Percentiles rank a stretch among this genome's conserved stretches.
phyloP scores from a whole-genome alignment of 1,284 basidiomycete species.

The Pascua sp. region DNA sequence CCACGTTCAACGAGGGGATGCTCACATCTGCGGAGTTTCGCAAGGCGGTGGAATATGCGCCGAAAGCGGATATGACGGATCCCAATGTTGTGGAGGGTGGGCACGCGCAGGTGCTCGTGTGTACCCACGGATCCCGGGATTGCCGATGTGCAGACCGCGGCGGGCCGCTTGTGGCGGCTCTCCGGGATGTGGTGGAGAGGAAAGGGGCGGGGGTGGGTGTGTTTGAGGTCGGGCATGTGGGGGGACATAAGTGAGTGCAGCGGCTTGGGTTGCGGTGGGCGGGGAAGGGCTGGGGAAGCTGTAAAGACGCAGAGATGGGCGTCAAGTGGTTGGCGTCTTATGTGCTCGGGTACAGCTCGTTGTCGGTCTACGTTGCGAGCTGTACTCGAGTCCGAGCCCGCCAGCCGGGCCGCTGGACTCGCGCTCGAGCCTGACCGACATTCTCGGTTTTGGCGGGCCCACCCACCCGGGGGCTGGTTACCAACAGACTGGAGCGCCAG shows the following conservation, averaged over 20 bases:
- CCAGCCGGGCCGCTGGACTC: no score
- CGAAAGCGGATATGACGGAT: slow-evolving; percentile 2
- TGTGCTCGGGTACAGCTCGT: no score
- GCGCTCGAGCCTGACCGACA: no score
- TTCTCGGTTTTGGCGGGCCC: no score
- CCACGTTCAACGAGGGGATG: slow-evolving; percentile 16
- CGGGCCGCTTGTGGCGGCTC: slow-evolving; percentile 42
- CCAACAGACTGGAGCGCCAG: no score
- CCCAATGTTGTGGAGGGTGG: not conserved
- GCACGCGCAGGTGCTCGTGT: slow-evolving; percentile 60
- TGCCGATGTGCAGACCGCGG: slow-evolving; percentile 71
- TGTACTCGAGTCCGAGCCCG: no score
- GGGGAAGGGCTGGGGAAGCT: no score
- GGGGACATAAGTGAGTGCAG: slow-evolving; percentile 69
- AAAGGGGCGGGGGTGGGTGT: slow-evolving; percentile 47
- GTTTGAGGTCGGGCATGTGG: slow-evolving; percentile 71
- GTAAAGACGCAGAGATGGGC: no score
- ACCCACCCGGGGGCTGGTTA: no score
- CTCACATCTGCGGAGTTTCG: slow-evolving; percentile 16
- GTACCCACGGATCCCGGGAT: slow-evolving; percentile 66
- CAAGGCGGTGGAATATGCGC: slow-evolving; percentile 15
- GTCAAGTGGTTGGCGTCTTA: no score
- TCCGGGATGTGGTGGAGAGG: slow-evolving; percentile 47
- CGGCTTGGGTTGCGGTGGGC: not conserved
- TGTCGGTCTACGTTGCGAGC: no score